These are phyloP conservation scores for Myxozyma lipomycoides DNA, from an alignment of 805 yeast species.

Conservation along the genomic window DNA sequence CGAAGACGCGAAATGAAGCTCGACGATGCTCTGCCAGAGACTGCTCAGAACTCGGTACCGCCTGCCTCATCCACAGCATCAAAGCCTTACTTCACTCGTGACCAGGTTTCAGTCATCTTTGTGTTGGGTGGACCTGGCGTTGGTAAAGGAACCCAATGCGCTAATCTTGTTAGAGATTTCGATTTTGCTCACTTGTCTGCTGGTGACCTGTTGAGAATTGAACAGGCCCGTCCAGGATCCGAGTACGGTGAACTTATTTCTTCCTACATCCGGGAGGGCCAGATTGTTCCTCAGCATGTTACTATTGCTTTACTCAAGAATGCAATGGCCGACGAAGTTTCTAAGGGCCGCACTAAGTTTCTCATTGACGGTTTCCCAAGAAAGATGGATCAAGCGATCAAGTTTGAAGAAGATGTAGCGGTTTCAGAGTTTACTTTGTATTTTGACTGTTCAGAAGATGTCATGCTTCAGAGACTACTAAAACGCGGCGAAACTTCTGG, in stretches of 20 bases:
- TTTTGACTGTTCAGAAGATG: slow-evolving; percentile 63
- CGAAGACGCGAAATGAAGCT: slow-evolving; percentile 22
- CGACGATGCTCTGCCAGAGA: slow-evolving; percentile 10
- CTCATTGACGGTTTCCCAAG: slow-evolving; percentile 96
- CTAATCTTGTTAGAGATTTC: slow-evolving; percentile 71
- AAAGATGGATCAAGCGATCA: slow-evolving; percentile 94
- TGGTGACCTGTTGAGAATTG: slow-evolving; percentile 93
- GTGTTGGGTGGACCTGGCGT: slow-evolving; percentile 98
- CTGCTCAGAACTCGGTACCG: background rate
- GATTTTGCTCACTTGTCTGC: slow-evolving; percentile 88
- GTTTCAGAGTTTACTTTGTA: slow-evolving; percentile 41
- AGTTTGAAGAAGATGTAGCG: slow-evolving; percentile 71
- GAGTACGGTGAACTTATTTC: slow-evolving; percentile 82
- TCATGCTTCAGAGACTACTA: slow-evolving; percentile 78
- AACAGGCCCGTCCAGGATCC: slow-evolving; percentile 78
- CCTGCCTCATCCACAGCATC: background rate
- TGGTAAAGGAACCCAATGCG: slow-evolving; percentile 97
- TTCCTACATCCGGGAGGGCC: slow-evolving; percentile 77
- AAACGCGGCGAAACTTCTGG: slow-evolving; percentile 95
- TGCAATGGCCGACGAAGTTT: slow-evolving; percentile 55
- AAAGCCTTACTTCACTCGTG: slow-evolving; percentile 50
- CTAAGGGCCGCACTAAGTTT: slow-evolving; percentile 51
- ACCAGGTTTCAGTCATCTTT: slow-evolving; percentile 74
- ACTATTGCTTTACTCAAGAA: slow-evolving; percentile 78
- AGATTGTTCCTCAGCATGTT: slow-evolving; percentile 88